These are phyloP conservation scores for Epipyxis sp. DNA, from an alignment of 108 stramenopile species.

Conservation along the genomic window DNA sequence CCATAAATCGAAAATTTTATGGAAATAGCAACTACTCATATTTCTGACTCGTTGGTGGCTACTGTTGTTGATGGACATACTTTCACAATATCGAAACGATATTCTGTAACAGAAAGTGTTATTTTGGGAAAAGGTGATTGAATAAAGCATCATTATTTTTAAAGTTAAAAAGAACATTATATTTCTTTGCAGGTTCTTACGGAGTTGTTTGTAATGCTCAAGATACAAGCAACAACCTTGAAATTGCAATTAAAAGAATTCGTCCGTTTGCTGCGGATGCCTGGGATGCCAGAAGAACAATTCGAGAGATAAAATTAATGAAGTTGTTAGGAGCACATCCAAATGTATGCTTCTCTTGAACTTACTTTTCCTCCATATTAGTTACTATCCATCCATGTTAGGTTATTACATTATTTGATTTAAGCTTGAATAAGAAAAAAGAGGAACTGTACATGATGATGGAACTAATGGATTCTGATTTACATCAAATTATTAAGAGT, in stretches of 20 bases:
- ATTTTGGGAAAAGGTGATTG: too few relatives aligned
- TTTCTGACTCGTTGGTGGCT: too few relatives aligned
- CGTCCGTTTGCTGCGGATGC: background rate
- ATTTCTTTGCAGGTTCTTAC: too few relatives aligned
- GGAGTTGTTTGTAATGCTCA: background rate
- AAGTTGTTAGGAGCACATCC: background rate
- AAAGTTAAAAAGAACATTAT: too few relatives aligned
- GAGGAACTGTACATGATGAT: slow-evolving; percentile 39
- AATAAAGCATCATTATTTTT: too few relatives aligned
- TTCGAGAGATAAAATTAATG: slow-evolving; percentile 10
- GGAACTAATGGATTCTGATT: slow-evolving; percentile 55
- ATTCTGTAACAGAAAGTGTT: too few relatives aligned
- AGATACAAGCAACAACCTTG: background rate
- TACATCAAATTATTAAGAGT: slow-evolving; percentile 54
- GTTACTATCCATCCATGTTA: background rate
- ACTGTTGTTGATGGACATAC: too few relatives aligned
- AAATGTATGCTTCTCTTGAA: background rate
- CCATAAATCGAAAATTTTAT: too few relatives aligned
- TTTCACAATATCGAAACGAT: too few relatives aligned
- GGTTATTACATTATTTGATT: background rate
- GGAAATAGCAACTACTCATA: too few relatives aligned
- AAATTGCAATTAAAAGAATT: slow-evolving; percentile 1
- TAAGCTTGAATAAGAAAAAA: background rate
- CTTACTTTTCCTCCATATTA: background rate
- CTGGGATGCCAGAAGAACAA: background rate